Conservation (phyloP, 2,329 filamentous ascomycete species). For the Ascochyta fabae region DNA sequence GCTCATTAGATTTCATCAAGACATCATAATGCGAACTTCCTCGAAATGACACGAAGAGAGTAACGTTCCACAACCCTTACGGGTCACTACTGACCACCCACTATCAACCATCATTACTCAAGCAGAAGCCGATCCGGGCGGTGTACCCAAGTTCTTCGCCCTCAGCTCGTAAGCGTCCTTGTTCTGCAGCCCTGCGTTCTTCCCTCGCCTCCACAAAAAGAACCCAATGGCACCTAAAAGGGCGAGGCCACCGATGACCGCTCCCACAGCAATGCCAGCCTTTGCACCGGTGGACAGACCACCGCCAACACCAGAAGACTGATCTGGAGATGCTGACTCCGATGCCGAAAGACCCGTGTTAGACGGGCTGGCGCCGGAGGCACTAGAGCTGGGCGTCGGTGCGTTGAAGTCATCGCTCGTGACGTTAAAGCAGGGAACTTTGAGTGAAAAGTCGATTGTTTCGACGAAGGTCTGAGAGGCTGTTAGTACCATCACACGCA, state of each 20-base stretch:
- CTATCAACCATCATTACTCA: background rate
- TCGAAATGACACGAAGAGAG: background rate
- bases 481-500: background rate
- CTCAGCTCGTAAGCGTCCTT: conserved; percentile 36
- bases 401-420: conserved; percentile 48
- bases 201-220: conserved; percentile 31
- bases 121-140: background rate
- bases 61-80: background rate
- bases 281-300: conserved; percentile 52
- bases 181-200: conserved; percentile 23
- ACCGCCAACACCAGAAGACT: conserved; percentile 13
- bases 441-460: conserved; percentile 48
- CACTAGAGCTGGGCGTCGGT: conserved; percentile 21
- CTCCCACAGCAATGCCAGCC: conserved; percentile 51
- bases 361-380: conserved; percentile 23
- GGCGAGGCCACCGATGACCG: conserved; percentile 33
- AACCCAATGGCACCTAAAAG: conserved; percentile 31
- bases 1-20: too few species aligned
- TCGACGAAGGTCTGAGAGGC: conserved; percentile 47
- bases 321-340: conserved; percentile 19
- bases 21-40: too few species aligned
- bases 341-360: conserved; percentile 32
- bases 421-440: conserved; percentile 57
- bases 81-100: background rate
- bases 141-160: conserved; percentile 25